Evolutionary conservation across 345 rosid genomes (phyloP), one percentile per base, ranked within the genome.

Genomic region (Noccaea bulbosa): DNA sequence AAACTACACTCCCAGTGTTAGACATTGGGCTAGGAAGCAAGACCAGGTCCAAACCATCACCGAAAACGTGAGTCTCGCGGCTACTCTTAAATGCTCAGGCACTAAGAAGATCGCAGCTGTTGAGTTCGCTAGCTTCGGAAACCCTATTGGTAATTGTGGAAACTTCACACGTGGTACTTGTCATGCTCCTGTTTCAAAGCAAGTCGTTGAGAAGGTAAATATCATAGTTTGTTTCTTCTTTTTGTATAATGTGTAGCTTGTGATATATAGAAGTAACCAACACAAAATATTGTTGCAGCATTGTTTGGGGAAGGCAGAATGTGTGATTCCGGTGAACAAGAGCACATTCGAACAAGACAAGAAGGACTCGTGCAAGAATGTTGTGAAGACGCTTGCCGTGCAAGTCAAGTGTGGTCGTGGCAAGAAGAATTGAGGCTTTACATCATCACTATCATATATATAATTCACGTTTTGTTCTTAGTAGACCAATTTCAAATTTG

Each of bases 101-200:
- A 33, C 69, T 39, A 84, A 80, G 77, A 65, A 81, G 77, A 81
- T 91, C 15, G 57, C 69, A 8, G 76, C 75, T 0, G 88, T 94
- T 17, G 89, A 94, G 59, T 94, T 91, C 46, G 95, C 96, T 3
- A 87, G 93, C 83, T 94, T 76, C 30, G 97, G 99, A 20, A 78
- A 88, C 67, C 89, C 99, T 53, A 38, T 8, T 16, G 97, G 99
- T 17, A 8, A 72, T 17, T 94, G 99, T 67, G 96, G 97, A 37
- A 48, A 50, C 69, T 88, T 57, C 70, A 5, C 16, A 1, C 24
- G 38, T 47, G 99, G 95, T 51, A 77, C 81, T 2, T 94, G 99
- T 82, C 66, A 61, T 40, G 80, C 84, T 27, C 69, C 88, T 3
- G 63, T 11, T 32, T 73, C 94, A 38, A 88, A 82, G 77, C 37